phyloP scores from a whole-genome alignment of 2,329 filamentous ascomycete genomes.

The Aspergillus brunneoviolaceus region DNA sequence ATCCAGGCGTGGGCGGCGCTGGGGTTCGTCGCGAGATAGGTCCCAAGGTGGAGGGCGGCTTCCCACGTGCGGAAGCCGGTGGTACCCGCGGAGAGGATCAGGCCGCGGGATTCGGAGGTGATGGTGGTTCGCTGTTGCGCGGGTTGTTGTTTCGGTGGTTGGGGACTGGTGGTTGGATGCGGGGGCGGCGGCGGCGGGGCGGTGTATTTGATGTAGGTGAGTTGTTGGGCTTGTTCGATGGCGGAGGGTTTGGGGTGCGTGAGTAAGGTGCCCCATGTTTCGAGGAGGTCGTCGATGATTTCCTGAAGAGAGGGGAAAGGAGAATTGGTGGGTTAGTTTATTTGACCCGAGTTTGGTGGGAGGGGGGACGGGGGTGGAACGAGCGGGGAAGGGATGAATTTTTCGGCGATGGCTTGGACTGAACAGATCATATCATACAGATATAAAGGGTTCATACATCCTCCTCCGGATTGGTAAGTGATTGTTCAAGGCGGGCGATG shows the following conservation, averaged over 20 bases:
- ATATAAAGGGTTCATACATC: conserved; percentile 60
- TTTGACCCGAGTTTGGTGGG: too few relatives aligned
- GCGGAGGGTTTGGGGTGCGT: conserved; percentile 64
- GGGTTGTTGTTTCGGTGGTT: background rate
- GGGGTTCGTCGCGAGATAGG: conserved; percentile 54
- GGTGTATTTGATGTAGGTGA: conserved; percentile 73
- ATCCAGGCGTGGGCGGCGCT: conserved; percentile 47
- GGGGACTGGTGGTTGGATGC: background rate
- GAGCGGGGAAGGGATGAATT: conserved; percentile 10
- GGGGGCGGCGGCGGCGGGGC: conserved; percentile 24
- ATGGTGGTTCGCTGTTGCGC: conserved; percentile 26
- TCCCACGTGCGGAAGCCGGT: conserved; percentile 71
- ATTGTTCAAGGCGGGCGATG: conserved; percentile 66
- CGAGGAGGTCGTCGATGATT: conserved; percentile 78
- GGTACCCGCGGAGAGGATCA: conserved; percentile 57
- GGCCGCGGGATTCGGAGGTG: conserved; percentile 56
- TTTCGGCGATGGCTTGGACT: background rate
- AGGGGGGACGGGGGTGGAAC: background rate
- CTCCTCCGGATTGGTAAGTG: conserved; percentile 78
- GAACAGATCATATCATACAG: conserved; percentile 5
- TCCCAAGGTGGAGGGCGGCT: conserved; percentile 63
- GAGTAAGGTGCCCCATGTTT: conserved; percentile 64
- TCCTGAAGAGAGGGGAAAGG: conserved; percentile 56
- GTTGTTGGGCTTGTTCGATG: conserved; percentile 64
- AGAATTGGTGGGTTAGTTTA: too few relatives aligned